Base-by-base conservation (phyloP, 495 filamentous ascomycete genomes). In the Annulohypoxylon maeteangense region DNA sequence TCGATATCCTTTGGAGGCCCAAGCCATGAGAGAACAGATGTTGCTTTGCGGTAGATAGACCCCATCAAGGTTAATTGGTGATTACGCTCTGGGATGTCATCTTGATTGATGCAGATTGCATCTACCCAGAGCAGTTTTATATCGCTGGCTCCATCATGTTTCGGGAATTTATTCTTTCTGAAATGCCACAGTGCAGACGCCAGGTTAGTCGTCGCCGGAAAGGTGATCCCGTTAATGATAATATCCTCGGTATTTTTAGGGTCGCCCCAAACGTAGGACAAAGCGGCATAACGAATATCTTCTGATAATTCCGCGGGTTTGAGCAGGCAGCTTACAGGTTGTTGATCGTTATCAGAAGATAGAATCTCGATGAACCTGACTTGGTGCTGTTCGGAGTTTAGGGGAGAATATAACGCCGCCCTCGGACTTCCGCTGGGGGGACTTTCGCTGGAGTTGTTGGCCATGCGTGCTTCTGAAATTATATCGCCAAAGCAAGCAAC, bases 201-300 rank as follows among this genome's bases (percentile, higher is more conserved):
- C 4, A 75, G 70, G 29, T 3, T 32, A 3, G 6, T 32, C 31
- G 31, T 32, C 31, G 10, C 31, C 31, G 31, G 31, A 32, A 32
- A 32, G 6, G 58, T 18, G 1, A 62, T 2, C 16, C 60, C 70
- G 29, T 74, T 55, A 8, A 70, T 27, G 1, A 65, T 20, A 45
- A 76, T 68, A 22, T 53, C 20, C 11, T 56, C 27, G 4, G 61
- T 74, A 12, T 59, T 48, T 0, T 48, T 42, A 10, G 57, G 58
- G 16, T 74, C 67, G 6, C 72, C 75, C 75, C 75, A 77, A 38
- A 68, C 66, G 62, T 77, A 77, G 2, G 75, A 77, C 11, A 60
- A 16, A 6, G 56, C 56, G 36, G 56, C 36, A 23, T 60, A 60
- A 16, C 36, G 54, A 45, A 31, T 12, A 32, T 38, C 23, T 29